Percentiles rank a stretch among this genome's conserved stretches.
Evolutionary conservation across 2,329 filamentous ascomycete species (phyloP).

Genomic region (Cytospora piceae): DNA sequence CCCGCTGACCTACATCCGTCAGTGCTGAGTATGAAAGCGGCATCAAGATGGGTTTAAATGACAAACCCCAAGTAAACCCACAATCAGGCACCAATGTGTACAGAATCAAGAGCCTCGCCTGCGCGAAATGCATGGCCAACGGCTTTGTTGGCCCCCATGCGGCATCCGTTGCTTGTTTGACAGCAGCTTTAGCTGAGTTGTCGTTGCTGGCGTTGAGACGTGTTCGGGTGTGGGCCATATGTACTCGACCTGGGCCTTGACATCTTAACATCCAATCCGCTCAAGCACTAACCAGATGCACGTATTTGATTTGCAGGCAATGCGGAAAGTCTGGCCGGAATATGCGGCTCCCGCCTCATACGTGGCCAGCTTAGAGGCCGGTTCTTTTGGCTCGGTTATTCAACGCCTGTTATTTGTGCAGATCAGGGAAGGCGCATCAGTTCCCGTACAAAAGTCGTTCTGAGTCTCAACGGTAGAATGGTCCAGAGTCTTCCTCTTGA

Average conservation of each 20-base stretch:
- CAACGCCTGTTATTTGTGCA: not conserved
- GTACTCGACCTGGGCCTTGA: not conserved
- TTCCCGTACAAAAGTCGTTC: not conserved
- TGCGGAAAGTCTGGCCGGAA: constrained; percentile 15
- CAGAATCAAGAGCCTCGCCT: not conserved
- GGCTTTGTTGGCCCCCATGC: not conserved
- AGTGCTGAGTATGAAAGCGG: constrained; percentile 6
- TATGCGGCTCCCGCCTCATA: constrained; percentile 11
- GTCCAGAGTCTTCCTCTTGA: not conserved
- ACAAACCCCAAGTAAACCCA: not conserved
- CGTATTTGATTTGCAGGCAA: constrained; percentile 18
- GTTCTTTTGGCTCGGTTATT: not conserved
- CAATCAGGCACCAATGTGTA: constrained; percentile 26
- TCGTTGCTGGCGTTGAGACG: constrained; percentile 7
- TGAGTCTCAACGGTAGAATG: not conserved
- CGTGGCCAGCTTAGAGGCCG: constrained; percentile 12
- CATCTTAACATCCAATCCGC: not conserved
- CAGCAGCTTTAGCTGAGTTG: constrained; percentile 8
- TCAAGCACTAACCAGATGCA: not conserved
- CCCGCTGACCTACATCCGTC: constrained; percentile 11
- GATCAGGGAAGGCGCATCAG: not conserved
- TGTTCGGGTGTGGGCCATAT: constrained; percentile 19
- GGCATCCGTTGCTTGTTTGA: constrained; percentile 10
- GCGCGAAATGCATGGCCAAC: not conserved
- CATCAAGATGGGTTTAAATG: constrained; percentile 15